Base-by-base conservation (phyloP, 2,329 filamentous ascomycete genomes). In the Fusarium equiseti region DNA sequence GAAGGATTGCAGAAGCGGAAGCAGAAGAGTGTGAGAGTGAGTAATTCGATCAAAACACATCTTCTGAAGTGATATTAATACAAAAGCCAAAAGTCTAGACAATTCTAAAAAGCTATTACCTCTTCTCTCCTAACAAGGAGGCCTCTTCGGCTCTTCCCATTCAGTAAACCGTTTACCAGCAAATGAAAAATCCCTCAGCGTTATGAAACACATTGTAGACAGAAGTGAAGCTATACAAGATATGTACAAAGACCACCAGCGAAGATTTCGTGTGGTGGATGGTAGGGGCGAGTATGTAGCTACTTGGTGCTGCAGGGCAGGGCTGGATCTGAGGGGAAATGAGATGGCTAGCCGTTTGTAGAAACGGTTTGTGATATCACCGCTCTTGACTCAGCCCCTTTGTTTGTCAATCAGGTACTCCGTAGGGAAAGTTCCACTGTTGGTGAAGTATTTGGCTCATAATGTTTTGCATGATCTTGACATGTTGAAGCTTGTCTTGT, bases 161-260 rank as follows among this genome's bases (percentile, higher is more conserved):
- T 6, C 6, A 29, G 65, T 44, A 51, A 63, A 53, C 8, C 18
- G 31, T 12, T 35, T 40, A 51, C 32, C 18, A 42, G 45, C 27
- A 59, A 52, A 38, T 38, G 35, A 42, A 50, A 72, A 72, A 72
- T 72, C 16, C 66, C 70, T 56, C 70, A 72, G 58, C 48, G 11
- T 44, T 61, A 63, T 70, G 46, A 70, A 61, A 49, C 43, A 12
- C 13, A n/a, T 40, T 72, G 70, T 72, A 70, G 44, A 26, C 15
- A 6, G 29, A 38, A 46, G 45, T 64, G 69, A 72, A 20, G 70
- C 62, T 72, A 59, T 72, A 72, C 70, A 70, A 55, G 61, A 60
- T 31, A 52, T 57, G 66, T 72, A 72, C 70, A 49, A 38, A 27
- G 52, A 40, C 56, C 22, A 24, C 35, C 66, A 45, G 70, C 66